These are phyloP conservation scores for Batkoa obscura DNA, from an alignment of 371 early-diverging fungal species.

Conservation along the genomic window DNA sequence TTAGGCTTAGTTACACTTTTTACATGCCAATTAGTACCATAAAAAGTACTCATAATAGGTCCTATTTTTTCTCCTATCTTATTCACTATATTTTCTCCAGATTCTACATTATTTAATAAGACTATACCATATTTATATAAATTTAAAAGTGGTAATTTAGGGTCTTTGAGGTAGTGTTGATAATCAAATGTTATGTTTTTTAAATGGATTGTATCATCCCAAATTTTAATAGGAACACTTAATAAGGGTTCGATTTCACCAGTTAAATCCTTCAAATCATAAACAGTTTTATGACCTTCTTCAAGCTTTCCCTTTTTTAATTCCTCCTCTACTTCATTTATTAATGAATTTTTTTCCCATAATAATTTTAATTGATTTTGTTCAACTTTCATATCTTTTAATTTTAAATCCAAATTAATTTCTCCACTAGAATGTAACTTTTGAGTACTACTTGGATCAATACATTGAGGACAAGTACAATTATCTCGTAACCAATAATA, in stretches of 20 bases:
- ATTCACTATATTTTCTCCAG: constrained; percentile 24
- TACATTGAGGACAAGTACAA: constrained; percentile 48
- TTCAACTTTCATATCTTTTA: constrained; percentile 42
- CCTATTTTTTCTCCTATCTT: constrained; percentile 53
- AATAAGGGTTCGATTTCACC: no score
- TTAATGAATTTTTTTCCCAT: constrained; percentile 16
- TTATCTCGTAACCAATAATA: constrained; percentile 77
- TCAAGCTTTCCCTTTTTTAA: constrained; percentile 8
- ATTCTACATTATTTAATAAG: constrained; percentile 51
- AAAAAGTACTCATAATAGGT: constrained; percentile 56
- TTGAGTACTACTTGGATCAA: constrained; percentile 55
- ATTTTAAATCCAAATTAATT: no score
- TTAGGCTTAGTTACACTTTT: constrained; percentile 51
- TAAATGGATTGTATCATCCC: constrained; percentile 15
- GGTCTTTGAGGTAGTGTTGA: constrained; percentile 35
- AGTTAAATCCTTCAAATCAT: no score
- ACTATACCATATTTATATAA: constrained; percentile 48
- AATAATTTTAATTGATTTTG: constrained; percentile 10
- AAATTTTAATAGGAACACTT: no score
- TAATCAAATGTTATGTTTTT: constrained; percentile 33
- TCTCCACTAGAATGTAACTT: constrained; percentile 66
- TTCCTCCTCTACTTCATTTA: constrained; percentile 19
- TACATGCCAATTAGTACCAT: constrained; percentile 70
- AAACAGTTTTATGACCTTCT: constrained; percentile 18
- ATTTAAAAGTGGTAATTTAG: constrained; percentile 29